Base-by-base conservation (phyloP, 2,329 filamentous ascomycete species). In the Alternaria dauci region DNA sequence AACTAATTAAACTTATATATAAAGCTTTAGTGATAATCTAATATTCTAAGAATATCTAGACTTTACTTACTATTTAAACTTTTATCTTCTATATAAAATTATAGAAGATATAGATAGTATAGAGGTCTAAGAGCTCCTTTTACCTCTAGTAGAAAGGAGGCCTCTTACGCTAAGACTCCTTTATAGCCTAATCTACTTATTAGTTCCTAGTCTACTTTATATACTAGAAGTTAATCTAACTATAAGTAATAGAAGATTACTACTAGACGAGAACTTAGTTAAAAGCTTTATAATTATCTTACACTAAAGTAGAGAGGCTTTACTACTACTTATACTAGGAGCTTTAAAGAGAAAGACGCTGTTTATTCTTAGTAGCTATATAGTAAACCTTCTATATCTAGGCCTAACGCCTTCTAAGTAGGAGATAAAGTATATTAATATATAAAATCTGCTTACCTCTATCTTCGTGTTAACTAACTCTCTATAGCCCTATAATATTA, bases 81-180 rank as follows among this genome's bases (percentile, higher is more conserved):
- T 57, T 44, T 8, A n/a, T 7, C 55, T 57, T 57, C 55, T 39
- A 30, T 39, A 57, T 4, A n/a, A 57, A 46, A 5, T 39, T 44
- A 16, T 28, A 39, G 55, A 57, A 16, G 38, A 30, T 32, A 7
- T 39, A 57, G 55, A 57, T 25, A 5, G 8, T 1, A 4, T 44
- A n/a, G 11, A 52, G 1, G 23, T 12, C 44, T 16, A 8, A 12
- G 47, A 52, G 23, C 28, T 57, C 23, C 55, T 57, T 2, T 39
- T 8, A 30, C 55, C 55, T 46, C 23, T 57, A 2, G 55, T 52
- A 9, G 30, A 57, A 39, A 39, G n/a, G 16, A 52, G 7, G 12
- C 55, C 55, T 26, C 55, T 52, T 14, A 46, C 55, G 7, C 30
- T n/a, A 44, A 57, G 16, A 9, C 55, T 57, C 8, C 18, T 59